Evolutionary conservation across 345 rosid genomes (phyloP), one percentile per base, ranked within the genome.

Genomic region (Eucalyptus dawsonii): DNA sequence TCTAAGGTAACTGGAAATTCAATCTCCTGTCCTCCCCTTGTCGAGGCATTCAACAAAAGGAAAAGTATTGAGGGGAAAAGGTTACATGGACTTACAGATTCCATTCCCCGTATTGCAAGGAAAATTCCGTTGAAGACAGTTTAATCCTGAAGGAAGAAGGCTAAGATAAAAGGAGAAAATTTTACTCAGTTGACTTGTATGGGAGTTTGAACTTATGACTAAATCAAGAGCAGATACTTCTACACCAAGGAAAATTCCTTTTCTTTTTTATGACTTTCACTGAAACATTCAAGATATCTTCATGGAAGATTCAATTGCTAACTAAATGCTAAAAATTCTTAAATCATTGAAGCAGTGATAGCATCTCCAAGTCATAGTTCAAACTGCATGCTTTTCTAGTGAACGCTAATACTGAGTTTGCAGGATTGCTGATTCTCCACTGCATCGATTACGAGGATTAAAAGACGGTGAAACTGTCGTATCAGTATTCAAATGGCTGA

Each of bases 51-150:
- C 21, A 22, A 25, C 50, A 60, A 27, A 37, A 17, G 14, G 14
- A 53, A 86, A 6, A 2, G 80, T 11, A 17, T n/a, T 2, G 50
- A 3, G 34, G 81, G 50, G 44, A 29, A 87, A n/a, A 34, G 31
- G 24, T 29, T 37, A 72, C 45, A 21, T 11, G 45, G 29, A 91
- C 98, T 95, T 92, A 96, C 98, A 94, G 51, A 91, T 88, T 88
- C 95, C 94, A 92, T 88, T 6, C 58, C 91, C 96, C 72, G 93
- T 93, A 89, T 92, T 89, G 93, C 98, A 96, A 47, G 91, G 95
- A 90, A 96, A 96, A 86, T 91, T 88, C 83, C 89, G 91, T 87
- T 97, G 98, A 88, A 97, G 96, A 90, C 99, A 97, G 88, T 90
- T 88, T 88, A 97, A 91, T 40, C 98, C 95, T 3, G 93, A 89